phyloP scores from a whole-genome alignment of 345 rosid species.

The Eucalyptus viminalis region DNA sequence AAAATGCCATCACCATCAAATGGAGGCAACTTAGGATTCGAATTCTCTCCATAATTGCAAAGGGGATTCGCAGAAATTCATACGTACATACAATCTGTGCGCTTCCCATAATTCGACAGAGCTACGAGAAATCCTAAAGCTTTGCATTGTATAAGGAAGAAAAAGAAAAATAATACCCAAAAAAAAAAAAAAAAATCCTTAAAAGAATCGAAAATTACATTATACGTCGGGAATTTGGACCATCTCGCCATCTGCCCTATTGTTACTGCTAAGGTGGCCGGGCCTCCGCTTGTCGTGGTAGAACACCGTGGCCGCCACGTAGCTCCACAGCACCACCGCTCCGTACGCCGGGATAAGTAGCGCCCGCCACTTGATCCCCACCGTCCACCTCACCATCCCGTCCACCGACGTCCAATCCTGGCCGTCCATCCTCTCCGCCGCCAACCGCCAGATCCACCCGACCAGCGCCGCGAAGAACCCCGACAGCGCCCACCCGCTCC shows the following conservation, averaged over 20 bases:
- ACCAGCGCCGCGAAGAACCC: conserved; percentile 25
- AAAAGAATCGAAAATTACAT: not conserved
- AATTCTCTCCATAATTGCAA: not conserved
- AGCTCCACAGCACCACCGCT: conserved; percentile 42
- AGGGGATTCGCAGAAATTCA: not conserved
- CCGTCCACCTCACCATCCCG: conserved; percentile 20
- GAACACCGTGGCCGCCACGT: conserved; percentile 43
- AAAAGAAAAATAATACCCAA: not conserved
- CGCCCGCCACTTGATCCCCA: conserved; percentile 19
- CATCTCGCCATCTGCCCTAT: not conserved
- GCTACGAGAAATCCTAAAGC: not conserved
- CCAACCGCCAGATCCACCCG: conserved; percentile 33
- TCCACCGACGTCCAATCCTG: not conserved
- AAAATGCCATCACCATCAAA: not conserved
- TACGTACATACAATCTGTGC: not conserved
- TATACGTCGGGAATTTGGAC: not conserved
- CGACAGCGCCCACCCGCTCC: conserved; percentile 39
- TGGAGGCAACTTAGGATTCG: not conserved
- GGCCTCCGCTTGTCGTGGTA: conserved; percentile 24
- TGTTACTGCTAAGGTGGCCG: not conserved
- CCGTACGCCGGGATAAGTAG: conserved; percentile 41
- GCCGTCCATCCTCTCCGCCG: conserved; percentile 33
- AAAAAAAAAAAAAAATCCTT: not conserved
- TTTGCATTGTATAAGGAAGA: not conserved
- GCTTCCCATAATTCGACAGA: not conserved